These are phyloP conservation scores for Allium fistulosum DNA, from an alignment of 106 monocot species.

Conservation along the genomic window DNA sequence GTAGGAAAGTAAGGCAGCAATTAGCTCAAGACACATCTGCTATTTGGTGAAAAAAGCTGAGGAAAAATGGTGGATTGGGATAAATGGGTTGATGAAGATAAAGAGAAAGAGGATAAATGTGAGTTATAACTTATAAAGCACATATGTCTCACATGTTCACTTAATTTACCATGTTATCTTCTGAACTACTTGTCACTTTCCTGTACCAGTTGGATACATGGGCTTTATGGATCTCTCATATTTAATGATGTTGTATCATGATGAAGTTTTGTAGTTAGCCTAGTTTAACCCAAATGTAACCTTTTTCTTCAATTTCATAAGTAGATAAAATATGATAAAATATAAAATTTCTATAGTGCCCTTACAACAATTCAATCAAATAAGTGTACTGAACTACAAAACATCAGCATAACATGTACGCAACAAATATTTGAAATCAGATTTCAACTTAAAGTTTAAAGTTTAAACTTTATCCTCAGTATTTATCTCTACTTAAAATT, in stretches of 20 bases:
- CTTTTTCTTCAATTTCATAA: conserved; percentile 9
- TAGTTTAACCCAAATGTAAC: background rate
- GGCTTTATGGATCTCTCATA: conserved; percentile 83
- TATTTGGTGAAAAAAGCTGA: conserved; percentile 61
- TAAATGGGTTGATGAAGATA: conserved; percentile 89
- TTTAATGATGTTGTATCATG: background rate
- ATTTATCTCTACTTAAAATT: too few relatives aligned
- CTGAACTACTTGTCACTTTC: background rate
- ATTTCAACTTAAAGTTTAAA: too few relatives aligned
- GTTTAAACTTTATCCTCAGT: too few relatives aligned
- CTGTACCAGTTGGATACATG: conserved; percentile 21
- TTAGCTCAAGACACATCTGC: conserved; percentile 43
- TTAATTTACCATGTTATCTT: background rate
- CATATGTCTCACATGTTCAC: background rate
- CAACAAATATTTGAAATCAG: too few relatives aligned
- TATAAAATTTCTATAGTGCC: too few relatives aligned
- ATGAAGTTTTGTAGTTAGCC: background rate
- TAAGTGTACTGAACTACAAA: too few relatives aligned
- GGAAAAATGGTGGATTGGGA: conserved; percentile 95
- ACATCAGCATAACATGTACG: too few relatives aligned
- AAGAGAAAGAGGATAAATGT: conserved; percentile 41
- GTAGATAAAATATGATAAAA: too few relatives aligned
- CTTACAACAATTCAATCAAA: too few relatives aligned
- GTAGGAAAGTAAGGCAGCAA: conserved; percentile 54
- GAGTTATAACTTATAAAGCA: background rate